A percentile compares a stretch with the other conserved stretches of the same genome.
These are phyloP conservation scores for Cladophialophora carrionii DNA, from an alignment of 2,329 filamentous ascomycete genomes.

Conservation along the genomic window DNA sequence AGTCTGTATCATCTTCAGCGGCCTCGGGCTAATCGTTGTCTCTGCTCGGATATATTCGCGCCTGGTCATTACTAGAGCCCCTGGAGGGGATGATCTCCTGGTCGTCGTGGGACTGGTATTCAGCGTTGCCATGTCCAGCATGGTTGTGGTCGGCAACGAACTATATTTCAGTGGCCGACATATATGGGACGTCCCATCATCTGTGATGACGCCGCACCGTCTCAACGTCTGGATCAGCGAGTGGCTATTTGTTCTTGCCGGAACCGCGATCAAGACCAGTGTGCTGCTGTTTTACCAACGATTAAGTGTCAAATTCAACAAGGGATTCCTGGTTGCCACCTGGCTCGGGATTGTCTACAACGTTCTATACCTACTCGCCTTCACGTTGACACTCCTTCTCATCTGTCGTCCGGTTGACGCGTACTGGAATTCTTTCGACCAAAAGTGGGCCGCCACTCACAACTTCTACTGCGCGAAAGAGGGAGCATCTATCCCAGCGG, in stretches of 20 bases:
- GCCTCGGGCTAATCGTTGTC: conserved; percentile 36
- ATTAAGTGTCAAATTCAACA: conserved; percentile 33
- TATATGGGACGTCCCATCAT: conserved; percentile 35
- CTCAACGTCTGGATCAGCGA: conserved; percentile 34
- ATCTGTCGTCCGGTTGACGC: conserved; percentile 34
- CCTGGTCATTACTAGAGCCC: conserved; percentile 37
- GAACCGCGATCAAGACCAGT: conserved; percentile 30
- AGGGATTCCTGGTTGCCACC: conserved; percentile 32
- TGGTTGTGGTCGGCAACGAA: conserved; percentile 34
- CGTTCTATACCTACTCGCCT: conserved; percentile 28
- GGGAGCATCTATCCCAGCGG: conserved; percentile 26
- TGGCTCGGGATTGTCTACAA: conserved; percentile 39
- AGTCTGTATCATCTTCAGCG: conserved; percentile 38
- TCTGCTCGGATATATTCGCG: conserved; percentile 40
- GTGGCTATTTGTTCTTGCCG: conserved; percentile 25
- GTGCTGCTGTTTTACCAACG: conserved; percentile 38
- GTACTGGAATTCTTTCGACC: conserved; percentile 34
- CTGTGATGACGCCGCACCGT: conserved; percentile 23
- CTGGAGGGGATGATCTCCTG: conserved; percentile 34
- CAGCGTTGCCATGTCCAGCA: conserved; percentile 24
- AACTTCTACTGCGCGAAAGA: conserved; percentile 30
- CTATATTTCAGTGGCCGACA: conserved; percentile 32
- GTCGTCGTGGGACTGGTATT: conserved; percentile 25
- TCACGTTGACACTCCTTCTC: conserved; percentile 28
- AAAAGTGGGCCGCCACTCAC: conserved; percentile 26